Evolutionary conservation across 495 filamentous ascomycete species (phyloP), one percentile per base, ranked within the genome.

Genomic region (Neurospora intermedia): DNA sequence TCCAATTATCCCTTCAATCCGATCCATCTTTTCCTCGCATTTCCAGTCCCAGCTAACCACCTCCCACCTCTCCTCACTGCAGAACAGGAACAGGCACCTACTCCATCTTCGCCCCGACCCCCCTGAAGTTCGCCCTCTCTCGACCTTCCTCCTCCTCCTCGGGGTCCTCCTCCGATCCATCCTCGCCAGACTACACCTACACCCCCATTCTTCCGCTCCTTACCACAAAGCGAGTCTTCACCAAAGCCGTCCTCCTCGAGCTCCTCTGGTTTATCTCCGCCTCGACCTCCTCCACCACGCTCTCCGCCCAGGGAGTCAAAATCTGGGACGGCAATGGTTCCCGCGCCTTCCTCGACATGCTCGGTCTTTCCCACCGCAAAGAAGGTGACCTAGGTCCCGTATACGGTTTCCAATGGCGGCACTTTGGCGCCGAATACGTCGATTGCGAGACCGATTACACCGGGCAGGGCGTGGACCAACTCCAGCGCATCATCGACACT

Each of bases 251-350:
- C 46, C 85, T 98, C 77, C 91, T 91, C 76, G 96, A 99, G 80
- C 92, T 99, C 20, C 91, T 99, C 77, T 99, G 96, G 96, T 98
- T 99, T 84, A 89, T 99, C 78, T 85, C 87, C 40, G 94, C 93
- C 79, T 86, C 82, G 73, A 98, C 96, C 2, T 94, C 93, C 5
- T 92, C 92, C 0, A 77, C 86, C 4, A 84, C 93, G 0, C 90
- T 98, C 31, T 90, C 88, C 62, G 87, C 87, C 11, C 88, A 90
- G 13, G 93, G 93, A 15, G 88, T 98, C 77, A 97, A 96, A 81
- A 98, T 99, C 84, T 99, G 96, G 96, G 96, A 99, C 82, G 93
- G 93, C 78, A 98, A 99, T 80, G 96, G 95, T 73, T 92, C 89
- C 71, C 95, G 96, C 78, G 90, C 87, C 74, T 97, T 89, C 82